Conservation (phyloP, 139 green algal species). For the Tetraselmis striata region DNA sequence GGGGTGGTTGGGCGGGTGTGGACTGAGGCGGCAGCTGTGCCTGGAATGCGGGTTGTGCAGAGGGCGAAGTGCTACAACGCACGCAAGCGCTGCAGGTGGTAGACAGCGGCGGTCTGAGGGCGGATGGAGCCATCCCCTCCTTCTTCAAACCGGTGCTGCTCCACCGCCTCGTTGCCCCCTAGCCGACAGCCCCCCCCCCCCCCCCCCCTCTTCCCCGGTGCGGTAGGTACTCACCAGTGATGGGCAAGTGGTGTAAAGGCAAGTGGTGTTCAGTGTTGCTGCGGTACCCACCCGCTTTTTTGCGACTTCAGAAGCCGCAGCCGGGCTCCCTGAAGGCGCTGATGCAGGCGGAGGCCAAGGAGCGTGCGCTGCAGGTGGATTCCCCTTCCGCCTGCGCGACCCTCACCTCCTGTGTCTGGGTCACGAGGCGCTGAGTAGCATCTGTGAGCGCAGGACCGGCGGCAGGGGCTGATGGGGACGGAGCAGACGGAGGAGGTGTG, state of each 20-base stretch:
- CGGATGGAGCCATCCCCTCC: neutral
- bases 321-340: neutral
- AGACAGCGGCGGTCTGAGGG: neutral
- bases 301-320: neutral
- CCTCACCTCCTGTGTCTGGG: neutral
- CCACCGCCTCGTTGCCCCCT: neutral
- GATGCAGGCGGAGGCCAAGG: neutral
- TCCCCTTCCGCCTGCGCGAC: neutral
- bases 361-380: neutral
- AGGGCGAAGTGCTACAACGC: neutral
- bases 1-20: no score
- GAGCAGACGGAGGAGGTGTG: conserved; percentile 25
- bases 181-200: no score
- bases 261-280: neutral
- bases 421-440: no score
- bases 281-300: no score
- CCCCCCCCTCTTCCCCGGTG: neutral
- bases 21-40: no score
- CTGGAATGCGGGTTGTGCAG: neutral
- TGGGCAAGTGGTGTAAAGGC: neutral
- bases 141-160: neutral
- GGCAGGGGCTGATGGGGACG: conserved; percentile 9
- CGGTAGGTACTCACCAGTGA: neutral
- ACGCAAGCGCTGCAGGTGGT: neutral
- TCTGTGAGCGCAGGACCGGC: neutral